A percentile compares a stretch with the other conserved stretches of the same genome.
Conservation (phyloP, 805 yeast genomes). For the Hemisphaericaspora nanyangensis region DNA sequence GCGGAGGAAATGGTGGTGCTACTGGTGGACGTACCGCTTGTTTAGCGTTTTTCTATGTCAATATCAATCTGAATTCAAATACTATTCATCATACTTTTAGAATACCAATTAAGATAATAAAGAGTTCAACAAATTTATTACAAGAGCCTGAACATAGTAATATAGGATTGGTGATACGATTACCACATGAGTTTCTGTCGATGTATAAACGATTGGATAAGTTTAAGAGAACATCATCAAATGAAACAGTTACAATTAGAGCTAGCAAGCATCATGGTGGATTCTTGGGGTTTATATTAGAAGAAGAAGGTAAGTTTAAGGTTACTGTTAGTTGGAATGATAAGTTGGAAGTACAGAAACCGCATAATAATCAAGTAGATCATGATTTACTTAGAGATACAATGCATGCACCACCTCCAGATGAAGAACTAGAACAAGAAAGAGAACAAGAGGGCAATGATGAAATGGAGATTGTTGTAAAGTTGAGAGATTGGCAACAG, state of each 20-base stretch:
- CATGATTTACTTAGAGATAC: constrained; percentile 5
- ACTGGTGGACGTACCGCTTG: constrained; percentile 42
- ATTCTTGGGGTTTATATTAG: constrained; percentile 46
- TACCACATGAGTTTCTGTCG: constrained; percentile 45
- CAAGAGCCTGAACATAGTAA: constrained; percentile 59
- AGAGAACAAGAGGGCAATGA: constrained; percentile 10
- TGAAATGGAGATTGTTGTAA: constrained; percentile 47
- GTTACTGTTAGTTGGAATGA: constrained; percentile 61
- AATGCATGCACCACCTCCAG: constrained; percentile 7
- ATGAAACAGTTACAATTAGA: constrained; percentile 45
- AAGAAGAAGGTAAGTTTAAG: constrained; percentile 50
- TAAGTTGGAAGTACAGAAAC: constrained; percentile 40
- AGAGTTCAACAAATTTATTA: constrained; percentile 48
- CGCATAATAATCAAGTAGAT: constrained; percentile 7
- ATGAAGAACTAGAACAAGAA: constrained; percentile 19
- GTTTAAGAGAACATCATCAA: constrained; percentile 43
- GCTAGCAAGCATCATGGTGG: constrained; percentile 47
- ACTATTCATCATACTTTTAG: constrained; percentile 61
- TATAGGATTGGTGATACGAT: constrained; percentile 54
- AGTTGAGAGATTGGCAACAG: constrained; percentile 63
- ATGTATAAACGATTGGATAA: constrained; percentile 64
- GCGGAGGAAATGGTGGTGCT: constrained; percentile 24
- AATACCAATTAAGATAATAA: constrained; percentile 65
- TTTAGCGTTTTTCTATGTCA: constrained; percentile 53
- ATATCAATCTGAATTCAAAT: constrained; percentile 36